A percentile compares a stretch with the other conserved stretches of the same genome.
Evolutionary conservation across 768 basidiomycete genomes (phyloP).

Genomic region (Hygrocybe punicea): DNA sequence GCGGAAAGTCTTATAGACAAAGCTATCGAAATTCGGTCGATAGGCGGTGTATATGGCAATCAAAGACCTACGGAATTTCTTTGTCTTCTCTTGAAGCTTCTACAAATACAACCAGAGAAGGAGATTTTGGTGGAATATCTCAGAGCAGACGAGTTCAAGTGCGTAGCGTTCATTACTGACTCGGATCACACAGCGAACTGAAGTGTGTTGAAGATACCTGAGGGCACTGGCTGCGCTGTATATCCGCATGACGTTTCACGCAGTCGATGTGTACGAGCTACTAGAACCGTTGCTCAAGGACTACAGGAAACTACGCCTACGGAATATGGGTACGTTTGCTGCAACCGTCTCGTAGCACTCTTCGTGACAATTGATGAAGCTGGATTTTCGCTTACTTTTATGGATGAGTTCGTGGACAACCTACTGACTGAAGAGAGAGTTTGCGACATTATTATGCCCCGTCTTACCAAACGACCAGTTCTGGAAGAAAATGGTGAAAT

Average conservation of each 20-base stretch:
- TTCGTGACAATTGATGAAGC: conserved; percentile 42
- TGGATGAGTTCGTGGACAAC: conserved; percentile 89
- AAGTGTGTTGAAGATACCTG: conserved; percentile 62
- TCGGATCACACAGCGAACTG: conserved; percentile 1
- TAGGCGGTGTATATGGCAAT: conserved; percentile 95
- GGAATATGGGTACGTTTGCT: conserved; percentile 66
- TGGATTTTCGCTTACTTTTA: conserved; percentile 80
- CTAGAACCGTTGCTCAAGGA: conserved; percentile 94
- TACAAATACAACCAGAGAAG: conserved; percentile 97
- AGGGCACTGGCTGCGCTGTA: conserved; percentile 92
- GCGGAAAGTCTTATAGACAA: conserved; percentile 94
- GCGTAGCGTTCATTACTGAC: conserved; percentile 30
- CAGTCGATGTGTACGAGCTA: conserved; percentile 87
- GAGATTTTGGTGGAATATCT: conserved; percentile 96
- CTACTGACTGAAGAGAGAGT: conserved; percentile 86
- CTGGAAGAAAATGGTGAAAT: conserved; percentile 92
- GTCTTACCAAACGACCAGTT: conserved; percentile 77
- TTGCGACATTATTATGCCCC: conserved; percentile 94
- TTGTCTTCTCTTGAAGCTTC: conserved; percentile 85
- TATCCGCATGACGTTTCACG: conserved; percentile 88
- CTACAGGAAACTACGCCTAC: conserved; percentile 80
- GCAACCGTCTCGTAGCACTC: background rate
- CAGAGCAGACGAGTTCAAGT: conserved; percentile 98
- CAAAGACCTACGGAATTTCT: conserved; percentile 93
- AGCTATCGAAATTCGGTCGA: conserved; percentile 72